Conservation (phyloP, 1,284 basidiomycete species). For the Neolentinus lepideus region DNA sequence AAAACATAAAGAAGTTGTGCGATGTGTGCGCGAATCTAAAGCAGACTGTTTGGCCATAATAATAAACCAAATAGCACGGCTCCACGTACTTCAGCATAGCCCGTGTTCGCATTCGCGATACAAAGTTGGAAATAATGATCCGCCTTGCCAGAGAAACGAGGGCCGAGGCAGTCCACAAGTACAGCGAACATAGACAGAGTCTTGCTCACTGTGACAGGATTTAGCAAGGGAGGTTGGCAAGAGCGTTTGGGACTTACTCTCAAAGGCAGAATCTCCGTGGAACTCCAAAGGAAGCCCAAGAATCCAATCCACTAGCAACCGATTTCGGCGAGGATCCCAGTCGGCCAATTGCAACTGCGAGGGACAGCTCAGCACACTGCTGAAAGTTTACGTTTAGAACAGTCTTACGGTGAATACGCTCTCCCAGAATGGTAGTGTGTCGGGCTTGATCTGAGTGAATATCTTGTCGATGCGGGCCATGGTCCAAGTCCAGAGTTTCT, state of each 20-base stretch:
- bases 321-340: conserved; percentile 83
- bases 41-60: conserved; percentile 6
- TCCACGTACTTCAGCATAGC: conserved; percentile 70
- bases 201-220: conserved; percentile 52
- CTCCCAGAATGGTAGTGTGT: conserved; percentile 76
- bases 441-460: conserved; percentile 77
- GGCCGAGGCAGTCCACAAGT: conserved; percentile 50
- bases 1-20: conserved; percentile 63
- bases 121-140: conserved; percentile 66
- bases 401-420: conserved; percentile 48
- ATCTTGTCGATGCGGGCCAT: conserved; percentile 62
- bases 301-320: conserved; percentile 77
- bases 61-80: conserved; percentile 3
- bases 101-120: conserved; percentile 72
- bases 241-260: conserved; percentile 37
- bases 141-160: conserved; percentile 59
- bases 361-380: conserved; percentile 9
- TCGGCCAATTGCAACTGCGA: conserved; percentile 58
- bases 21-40: conserved; percentile 65
- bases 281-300: conserved; percentile 75
- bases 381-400: neutral
- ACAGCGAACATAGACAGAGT: conserved; percentile 52
- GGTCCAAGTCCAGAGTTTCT: conserved; percentile 80
- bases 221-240: conserved; percentile 9
- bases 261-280: conserved; percentile 70